Evolutionary conservation across 2,329 filamentous ascomycete species (phyloP).

Genomic region (Epichloe baconii): DNA sequence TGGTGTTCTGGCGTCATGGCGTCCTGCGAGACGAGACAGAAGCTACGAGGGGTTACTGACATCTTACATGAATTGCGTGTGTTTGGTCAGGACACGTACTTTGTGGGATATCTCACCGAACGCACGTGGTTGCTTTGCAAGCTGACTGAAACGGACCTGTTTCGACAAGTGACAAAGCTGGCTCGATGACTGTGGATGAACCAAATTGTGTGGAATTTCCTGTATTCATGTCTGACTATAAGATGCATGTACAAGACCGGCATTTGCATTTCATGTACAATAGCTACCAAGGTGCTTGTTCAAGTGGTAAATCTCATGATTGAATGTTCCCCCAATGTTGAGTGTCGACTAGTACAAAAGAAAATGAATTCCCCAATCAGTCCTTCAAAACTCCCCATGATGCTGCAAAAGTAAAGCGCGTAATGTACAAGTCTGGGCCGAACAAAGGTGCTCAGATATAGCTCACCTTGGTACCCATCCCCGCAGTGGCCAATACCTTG

Average conservation of each 20-base stretch:
- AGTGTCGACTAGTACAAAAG: neutral
- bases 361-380: neutral
- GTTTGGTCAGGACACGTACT: no score
- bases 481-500: conserved; percentile 72
- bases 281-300: neutral
- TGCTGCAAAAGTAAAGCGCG: conserved; percentile 9
- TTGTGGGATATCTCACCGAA: no score
- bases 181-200: no score
- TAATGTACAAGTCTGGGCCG: conserved; percentile 4
- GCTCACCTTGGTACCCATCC: conserved; percentile 95
- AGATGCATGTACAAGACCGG: no score
- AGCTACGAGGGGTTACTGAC: no score
- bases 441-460: conserved; percentile 52
- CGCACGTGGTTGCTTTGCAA: no score
- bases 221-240: no score
- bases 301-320: neutral
- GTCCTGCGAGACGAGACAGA: neutral
- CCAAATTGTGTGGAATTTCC: no score
- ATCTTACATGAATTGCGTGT: no score
- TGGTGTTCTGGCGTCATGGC: neutral
- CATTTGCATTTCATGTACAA: neutral
- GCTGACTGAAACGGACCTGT: no score
- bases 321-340: neutral
- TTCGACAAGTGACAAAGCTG: no score
- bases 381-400: conserved; percentile 17